A percentile compares a stretch with the other conserved stretches of the same genome.
Evolutionary conservation across 768 basidiomycete species (phyloP).

Genomic region (Lactarius evosmus): DNA sequence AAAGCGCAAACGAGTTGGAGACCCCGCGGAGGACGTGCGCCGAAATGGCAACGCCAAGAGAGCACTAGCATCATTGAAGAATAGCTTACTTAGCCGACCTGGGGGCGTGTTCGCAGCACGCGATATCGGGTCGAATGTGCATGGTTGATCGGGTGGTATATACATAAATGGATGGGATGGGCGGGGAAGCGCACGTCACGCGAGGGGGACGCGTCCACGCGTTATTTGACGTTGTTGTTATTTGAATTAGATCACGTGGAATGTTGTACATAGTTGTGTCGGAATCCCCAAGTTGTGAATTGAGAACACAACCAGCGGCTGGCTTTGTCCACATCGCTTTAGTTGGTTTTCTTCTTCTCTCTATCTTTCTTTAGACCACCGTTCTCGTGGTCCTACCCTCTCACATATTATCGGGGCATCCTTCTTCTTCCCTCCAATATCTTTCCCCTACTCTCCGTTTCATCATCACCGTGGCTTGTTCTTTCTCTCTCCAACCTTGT

Average conservation of each 20-base stretch:
- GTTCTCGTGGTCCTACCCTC: constrained; percentile 12
- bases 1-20: constrained; percentile 32
- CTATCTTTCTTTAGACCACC: constrained; percentile 15
- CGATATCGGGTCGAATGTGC: background rate
- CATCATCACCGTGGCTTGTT: constrained; percentile 12
- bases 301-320: constrained; percentile 28
- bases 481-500: constrained; percentile 20
- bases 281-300: constrained; percentile 19
- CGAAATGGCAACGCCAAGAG: constrained; percentile 60
- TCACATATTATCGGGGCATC: constrained; percentile 19
- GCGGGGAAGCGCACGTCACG: constrained; percentile 14
- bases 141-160: background rate
- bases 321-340: constrained; percentile 24
- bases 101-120: constrained; percentile 6
- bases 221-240: constrained; percentile 28
- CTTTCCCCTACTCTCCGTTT: constrained; percentile 10
- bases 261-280: constrained; percentile 25
- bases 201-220: constrained; percentile 26
- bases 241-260: constrained; percentile 20
- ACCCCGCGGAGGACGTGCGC: constrained; percentile 25
- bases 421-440: background rate
- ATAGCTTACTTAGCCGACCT: constrained; percentile 56
- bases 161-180: no score
- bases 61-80: constrained; percentile 63
- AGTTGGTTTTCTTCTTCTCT: constrained; percentile 1